Evolutionary conservation across 768 basidiomycete genomes (phyloP).

Genomic region (Termitomyces bulborhizus): DNA sequence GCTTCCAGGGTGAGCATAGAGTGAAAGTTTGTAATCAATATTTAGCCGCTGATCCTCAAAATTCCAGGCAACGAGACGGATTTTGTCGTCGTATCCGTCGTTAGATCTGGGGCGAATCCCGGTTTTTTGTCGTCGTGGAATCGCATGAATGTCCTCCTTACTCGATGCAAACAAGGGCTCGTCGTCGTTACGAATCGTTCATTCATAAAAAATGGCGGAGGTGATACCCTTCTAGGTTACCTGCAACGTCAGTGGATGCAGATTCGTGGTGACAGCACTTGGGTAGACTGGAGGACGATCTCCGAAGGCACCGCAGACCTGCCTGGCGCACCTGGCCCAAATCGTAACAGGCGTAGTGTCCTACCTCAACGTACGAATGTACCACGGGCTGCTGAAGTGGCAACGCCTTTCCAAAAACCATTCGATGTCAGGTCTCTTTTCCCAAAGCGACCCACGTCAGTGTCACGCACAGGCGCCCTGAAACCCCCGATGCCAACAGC

Average conservation of each 20-base stretch:
- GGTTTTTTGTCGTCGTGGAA: conserved; percentile 41
- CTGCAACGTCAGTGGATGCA: conserved; percentile 23
- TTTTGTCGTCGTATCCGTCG: conserved; percentile 45
- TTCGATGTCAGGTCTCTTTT: not conserved
- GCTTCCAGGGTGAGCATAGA: conserved; percentile 41
- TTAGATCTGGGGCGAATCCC: conserved; percentile 30
- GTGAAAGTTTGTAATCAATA: not conserved
- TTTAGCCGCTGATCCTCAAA: conserved; percentile 11
- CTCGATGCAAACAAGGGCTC: conserved; percentile 41
- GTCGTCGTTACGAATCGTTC: conserved; percentile 37
- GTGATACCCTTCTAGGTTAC: conserved; percentile 35
- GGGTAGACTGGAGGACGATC: conserved; percentile 28
- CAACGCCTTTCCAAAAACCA: not conserved
- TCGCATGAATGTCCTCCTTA: conserved; percentile 49
- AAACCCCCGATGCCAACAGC: not conserved
- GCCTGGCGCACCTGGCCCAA: conserved; percentile 21
- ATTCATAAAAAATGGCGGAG: conserved; percentile 30
- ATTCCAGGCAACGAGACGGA: conserved; percentile 42
- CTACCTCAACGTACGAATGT: not conserved
- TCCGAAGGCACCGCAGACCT: conserved; percentile 21
- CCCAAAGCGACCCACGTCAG: not conserved
- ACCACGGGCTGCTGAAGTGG: not conserved
- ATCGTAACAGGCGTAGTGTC: not conserved
- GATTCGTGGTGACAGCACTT: conserved; percentile 12
- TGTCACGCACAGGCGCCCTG: too few species aligned